Evolutionary conservation across 1,284 basidiomycete species (phyloP).

Genomic region (Puccinia polysora): DNA sequence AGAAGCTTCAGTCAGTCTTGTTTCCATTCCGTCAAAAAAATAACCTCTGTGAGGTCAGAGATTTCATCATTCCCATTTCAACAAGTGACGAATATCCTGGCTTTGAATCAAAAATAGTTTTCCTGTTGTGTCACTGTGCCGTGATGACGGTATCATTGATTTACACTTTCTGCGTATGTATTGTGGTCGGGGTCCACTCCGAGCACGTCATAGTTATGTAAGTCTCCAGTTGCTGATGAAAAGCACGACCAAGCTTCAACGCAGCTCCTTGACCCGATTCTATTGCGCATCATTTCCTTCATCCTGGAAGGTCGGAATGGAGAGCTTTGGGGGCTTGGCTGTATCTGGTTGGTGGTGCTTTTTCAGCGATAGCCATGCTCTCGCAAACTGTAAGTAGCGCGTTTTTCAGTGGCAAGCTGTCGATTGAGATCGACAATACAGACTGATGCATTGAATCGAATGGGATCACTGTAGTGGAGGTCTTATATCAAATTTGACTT

Average conservation of each 20-base stretch:
- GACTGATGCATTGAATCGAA: neutral
- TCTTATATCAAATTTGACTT: constrained; percentile 27
- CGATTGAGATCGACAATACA: neutral
- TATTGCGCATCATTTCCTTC: neutral
- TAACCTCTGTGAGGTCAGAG: too few relatives aligned
- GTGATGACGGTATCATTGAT: constrained; percentile 36
- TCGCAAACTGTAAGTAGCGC: constrained; percentile 30
- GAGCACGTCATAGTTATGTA: constrained; percentile 35
- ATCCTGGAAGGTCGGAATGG: constrained; percentile 26
- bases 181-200: constrained; percentile 31
- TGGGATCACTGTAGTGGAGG: neutral
- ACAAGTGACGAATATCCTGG: too few relatives aligned
- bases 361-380: constrained; percentile 38
- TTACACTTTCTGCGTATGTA: constrained; percentile 33
- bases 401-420: neutral
- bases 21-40: too few relatives aligned
- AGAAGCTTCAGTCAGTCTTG: constrained; percentile 28
- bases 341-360: constrained; percentile 28
- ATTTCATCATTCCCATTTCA: too few relatives aligned
- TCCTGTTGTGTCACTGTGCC: constrained; percentile 32
- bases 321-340: constrained; percentile 33
- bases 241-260: too few relatives aligned
- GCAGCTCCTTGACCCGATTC: too few relatives aligned
- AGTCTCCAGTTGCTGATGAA: neutral
- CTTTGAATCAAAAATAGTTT: too few relatives aligned